Evolutionary conservation across 83 land plant genomes (phyloP).

Genomic region (Thuja plicata): DNA sequence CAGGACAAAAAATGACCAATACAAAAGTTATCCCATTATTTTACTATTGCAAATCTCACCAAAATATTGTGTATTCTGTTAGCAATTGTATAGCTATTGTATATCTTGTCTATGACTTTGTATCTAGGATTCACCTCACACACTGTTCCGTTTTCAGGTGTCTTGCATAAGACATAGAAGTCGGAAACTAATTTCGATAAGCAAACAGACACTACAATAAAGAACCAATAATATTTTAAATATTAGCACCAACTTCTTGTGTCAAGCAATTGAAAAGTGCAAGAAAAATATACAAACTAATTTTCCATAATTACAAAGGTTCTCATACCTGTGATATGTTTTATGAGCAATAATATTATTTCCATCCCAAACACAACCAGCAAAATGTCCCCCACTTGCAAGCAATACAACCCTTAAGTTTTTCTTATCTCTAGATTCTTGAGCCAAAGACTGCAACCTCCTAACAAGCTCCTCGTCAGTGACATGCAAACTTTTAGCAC

Average conservation of each 20-base stretch:
- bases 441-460: conserved; percentile 53
- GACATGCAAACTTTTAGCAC: conserved; percentile 18
- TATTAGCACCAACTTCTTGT: not conserved
- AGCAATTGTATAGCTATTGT: too few species aligned
- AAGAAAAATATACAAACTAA: not conserved
- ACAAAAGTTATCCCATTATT: too few species aligned
- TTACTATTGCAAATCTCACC: too few species aligned
- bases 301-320: not conserved
- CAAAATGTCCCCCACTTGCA: conserved; percentile 95
- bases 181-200: not conserved
- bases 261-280: not conserved
- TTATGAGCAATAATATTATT: conserved; percentile 75
- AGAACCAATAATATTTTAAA: not conserved
- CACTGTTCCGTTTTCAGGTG: not conserved
- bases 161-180: not conserved
- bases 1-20: too few species aligned
- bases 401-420: conserved; percentile 76
- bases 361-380: conserved; percentile 91
- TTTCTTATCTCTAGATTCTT: conserved; percentile 47
- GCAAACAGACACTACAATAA: not conserved
- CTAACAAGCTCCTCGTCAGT: conserved; percentile 46
- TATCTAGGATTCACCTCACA: too few species aligned
- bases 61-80: too few species aligned
- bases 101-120: too few species aligned
- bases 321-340: conserved; percentile 87